These are phyloP conservation scores for Oehlia diaphana DNA, from an alignment of 192 early-diverging fungal genomes.

Conservation along the genomic window DNA sequence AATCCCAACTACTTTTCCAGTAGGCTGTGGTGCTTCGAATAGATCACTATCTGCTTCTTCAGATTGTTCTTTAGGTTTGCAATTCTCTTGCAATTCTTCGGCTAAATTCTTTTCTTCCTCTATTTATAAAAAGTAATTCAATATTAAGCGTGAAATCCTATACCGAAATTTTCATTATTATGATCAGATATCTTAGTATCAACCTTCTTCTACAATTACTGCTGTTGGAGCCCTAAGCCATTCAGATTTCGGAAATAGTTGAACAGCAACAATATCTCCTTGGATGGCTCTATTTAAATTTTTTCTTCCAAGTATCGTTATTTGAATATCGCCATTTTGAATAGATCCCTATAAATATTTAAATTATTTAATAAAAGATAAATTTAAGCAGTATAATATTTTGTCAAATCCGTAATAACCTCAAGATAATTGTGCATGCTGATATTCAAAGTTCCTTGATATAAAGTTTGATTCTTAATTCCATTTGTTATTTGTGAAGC, in stretches of 20 bases:
- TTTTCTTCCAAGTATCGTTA: conserved; percentile 80
- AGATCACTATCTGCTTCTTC: conserved; percentile 65
- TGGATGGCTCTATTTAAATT: conserved; percentile 90
- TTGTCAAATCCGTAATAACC: conserved; percentile 33
- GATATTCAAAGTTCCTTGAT: conserved; percentile 82
- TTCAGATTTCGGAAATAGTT: conserved; percentile 79
- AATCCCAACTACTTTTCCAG: conserved; percentile 86
- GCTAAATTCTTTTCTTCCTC: conserved; percentile 39
- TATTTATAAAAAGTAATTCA: conserved; percentile 2
- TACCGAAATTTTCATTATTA: conserved; percentile 48
- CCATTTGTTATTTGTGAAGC: conserved; percentile 79
- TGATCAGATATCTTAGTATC: conserved; percentile 47
- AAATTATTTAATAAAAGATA: not conserved
- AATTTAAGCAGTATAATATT: not conserved
- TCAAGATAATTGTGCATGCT: conserved; percentile 88
- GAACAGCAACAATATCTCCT: conserved; percentile 88
- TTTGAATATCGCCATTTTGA: conserved; percentile 64
- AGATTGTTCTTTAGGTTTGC: conserved; percentile 65
- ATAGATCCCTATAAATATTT: conserved; percentile 61
- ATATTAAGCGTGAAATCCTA: not conserved
- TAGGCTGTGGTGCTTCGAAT: conserved; percentile 59
- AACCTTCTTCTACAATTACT: conserved; percentile 74
- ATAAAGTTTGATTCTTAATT: conserved; percentile 74
- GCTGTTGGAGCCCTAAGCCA: conserved; percentile 78
- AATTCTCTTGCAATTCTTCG: conserved; percentile 52